Conservation (phyloP, 352 stramenopile genomes). For the Globisporangium parvum region DNA sequence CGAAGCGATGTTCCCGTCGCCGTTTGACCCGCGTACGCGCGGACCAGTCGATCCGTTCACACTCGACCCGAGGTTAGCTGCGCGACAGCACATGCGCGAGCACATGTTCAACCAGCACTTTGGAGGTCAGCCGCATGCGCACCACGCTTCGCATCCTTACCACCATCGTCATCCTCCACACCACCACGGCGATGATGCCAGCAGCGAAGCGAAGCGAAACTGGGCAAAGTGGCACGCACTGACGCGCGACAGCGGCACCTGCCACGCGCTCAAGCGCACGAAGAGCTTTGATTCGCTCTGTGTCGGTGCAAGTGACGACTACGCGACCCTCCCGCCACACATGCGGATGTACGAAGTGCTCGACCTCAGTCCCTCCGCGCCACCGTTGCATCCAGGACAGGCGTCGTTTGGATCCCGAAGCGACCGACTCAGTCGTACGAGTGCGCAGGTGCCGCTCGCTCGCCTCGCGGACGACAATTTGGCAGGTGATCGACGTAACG, state of each 20-base stretch:
- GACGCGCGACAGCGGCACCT: neutral
- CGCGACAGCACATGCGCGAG: neutral
- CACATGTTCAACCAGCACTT: neutral
- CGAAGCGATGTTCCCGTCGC: conserved; percentile 3
- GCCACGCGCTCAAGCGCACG: conserved; percentile 20
- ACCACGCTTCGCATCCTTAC: neutral
- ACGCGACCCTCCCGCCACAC: conserved; percentile 33
- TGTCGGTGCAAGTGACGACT: conserved; percentile 12
- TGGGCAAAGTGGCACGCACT: neutral
- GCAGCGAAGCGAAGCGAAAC: neutral
- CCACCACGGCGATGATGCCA: neutral
- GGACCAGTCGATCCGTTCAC: neutral
- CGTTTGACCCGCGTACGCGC: neutral
- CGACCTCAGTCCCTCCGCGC: conserved; percentile 42
- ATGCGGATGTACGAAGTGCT: conserved; percentile 40
- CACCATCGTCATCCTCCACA: neutral
- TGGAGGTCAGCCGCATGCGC: neutral
- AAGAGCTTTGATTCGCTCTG: conserved; percentile 52
- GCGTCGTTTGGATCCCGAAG: conserved; percentile 10
- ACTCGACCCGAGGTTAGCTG: neutral
- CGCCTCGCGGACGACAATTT: neutral
- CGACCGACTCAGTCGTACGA: conserved; percentile 8
- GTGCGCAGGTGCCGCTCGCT: conserved; percentile 4
- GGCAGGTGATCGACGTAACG: neutral
- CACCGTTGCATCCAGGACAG: conserved; percentile 15